Conservation (phyloP, 2,329 filamentous ascomycete species). For the Clarireedia hainanense region DNA sequence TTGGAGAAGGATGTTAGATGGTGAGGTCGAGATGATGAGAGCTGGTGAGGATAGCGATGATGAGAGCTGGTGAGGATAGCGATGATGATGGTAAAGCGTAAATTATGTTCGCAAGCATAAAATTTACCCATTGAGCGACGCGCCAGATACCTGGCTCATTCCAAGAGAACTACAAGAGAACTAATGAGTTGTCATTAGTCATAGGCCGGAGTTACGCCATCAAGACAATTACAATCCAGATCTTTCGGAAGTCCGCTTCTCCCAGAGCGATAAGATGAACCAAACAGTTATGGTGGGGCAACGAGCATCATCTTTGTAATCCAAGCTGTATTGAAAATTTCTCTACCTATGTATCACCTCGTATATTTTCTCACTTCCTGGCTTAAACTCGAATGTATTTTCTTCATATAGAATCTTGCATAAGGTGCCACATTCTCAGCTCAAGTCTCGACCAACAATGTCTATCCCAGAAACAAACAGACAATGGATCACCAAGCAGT, state of each 20-base stretch:
- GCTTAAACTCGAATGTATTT: too few species aligned
- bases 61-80: slow-evolving; percentile 32
- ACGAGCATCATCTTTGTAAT: slow-evolving; percentile 1
- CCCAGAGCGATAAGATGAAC: neutral
- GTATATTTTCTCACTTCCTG: neutral
- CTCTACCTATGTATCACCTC: neutral
- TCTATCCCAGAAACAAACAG: slow-evolving; percentile 24
- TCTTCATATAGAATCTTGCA: too few species aligned
- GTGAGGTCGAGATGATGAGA: slow-evolving; percentile 31
- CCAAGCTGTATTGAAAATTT: neutral
- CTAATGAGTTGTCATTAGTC: neutral
- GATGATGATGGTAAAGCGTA: slow-evolving; percentile 22
- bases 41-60: slow-evolving; percentile 33
- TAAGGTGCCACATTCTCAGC: too few species aligned
- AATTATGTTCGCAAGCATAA: neutral
- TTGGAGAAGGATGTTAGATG: slow-evolving; percentile 56
- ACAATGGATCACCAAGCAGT: slow-evolving; percentile 48
- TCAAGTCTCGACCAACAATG: neutral
- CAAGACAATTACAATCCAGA: neutral
- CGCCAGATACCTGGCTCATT: neutral
- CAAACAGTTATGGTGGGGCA: neutral
- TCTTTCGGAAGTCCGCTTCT: neutral
- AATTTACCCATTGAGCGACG: neutral
- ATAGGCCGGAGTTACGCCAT: neutral
- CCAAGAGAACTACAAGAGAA: neutral